A percentile compares a stretch with the other conserved stretches of the same genome.
Evolutionary conservation across 2,329 filamentous ascomycete genomes (phyloP).

Genomic region (Colletotrichum sp.): DNA sequence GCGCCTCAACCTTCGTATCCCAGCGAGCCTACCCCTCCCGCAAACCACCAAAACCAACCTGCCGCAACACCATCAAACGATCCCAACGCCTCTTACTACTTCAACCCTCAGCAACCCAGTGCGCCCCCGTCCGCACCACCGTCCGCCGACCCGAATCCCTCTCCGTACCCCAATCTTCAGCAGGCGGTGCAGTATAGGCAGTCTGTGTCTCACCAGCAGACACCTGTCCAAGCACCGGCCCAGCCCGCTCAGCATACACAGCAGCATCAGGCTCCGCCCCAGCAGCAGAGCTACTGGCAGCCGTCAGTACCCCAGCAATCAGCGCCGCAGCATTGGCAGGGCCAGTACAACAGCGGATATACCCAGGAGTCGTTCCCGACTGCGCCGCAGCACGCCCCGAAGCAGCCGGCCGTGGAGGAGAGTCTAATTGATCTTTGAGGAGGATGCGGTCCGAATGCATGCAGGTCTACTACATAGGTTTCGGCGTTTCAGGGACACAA

Average conservation of each 20-base stretch:
- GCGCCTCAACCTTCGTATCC: slow-evolving; percentile 35
- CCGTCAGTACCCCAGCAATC: slow-evolving; percentile 34
- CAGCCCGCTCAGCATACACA: slow-evolving; percentile 39
- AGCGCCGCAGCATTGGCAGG: slow-evolving; percentile 26
- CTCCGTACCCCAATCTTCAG: slow-evolving; percentile 58
- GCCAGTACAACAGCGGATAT: slow-evolving; percentile 46
- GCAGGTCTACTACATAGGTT: neutral
- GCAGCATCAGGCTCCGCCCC: slow-evolving; percentile 23
- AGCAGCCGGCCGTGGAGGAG: slow-evolving; percentile 70
- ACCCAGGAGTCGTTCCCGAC: slow-evolving; percentile 68
- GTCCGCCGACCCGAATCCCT: slow-evolving; percentile 46
- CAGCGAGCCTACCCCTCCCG: slow-evolving; percentile 33
- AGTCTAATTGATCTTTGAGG: slow-evolving; percentile 77
- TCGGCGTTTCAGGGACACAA: slow-evolving; percentile 13
- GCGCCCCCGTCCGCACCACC: slow-evolving; percentile 33
- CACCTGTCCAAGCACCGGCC: slow-evolving; percentile 32
- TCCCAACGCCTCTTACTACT: slow-evolving; percentile 64
- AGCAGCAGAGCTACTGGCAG: slow-evolving; percentile 38
- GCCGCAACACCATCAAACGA: slow-evolving; percentile 43
- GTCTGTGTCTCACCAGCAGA: slow-evolving; percentile 38
- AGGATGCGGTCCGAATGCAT: neutral
- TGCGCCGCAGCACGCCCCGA: slow-evolving; percentile 66
- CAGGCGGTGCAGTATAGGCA: slow-evolving; percentile 50
- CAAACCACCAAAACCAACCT: slow-evolving; percentile 31
- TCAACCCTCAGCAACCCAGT: slow-evolving; percentile 43